Conservation (phyloP, 371 early-diverging fungal species). For the Actinomucor elegans region DNA sequence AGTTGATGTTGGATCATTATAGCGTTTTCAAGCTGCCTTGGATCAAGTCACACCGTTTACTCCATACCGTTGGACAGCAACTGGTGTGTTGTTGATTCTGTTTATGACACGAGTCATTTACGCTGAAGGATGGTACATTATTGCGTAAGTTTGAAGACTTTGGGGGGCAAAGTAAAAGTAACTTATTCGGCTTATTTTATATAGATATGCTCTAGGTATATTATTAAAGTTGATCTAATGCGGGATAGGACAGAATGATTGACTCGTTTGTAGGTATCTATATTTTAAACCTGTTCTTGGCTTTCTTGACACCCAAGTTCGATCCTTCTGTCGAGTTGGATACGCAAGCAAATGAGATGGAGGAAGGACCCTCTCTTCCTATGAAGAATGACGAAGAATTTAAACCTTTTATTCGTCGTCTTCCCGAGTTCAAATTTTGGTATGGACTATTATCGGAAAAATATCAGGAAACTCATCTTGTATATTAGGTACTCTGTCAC, state of each 20-base stretch:
- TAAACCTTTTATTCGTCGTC: slow-evolving; percentile 95
- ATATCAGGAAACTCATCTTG: background rate
- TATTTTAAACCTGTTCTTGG: slow-evolving; percentile 90
- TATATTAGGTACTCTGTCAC: slow-evolving; percentile 1
- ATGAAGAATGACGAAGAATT: slow-evolving; percentile 94
- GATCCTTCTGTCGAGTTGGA: slow-evolving; percentile 85
- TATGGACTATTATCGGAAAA: slow-evolving; percentile 21
- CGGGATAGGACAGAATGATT: background rate
- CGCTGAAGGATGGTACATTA: slow-evolving; percentile 94
- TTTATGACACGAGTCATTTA: slow-evolving; percentile 82
- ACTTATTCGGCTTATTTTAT: background rate
- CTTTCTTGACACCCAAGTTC: slow-evolving; percentile 94
- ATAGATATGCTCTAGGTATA: slow-evolving; percentile 57
- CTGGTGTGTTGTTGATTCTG: slow-evolving; percentile 60
- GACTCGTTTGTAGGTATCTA: slow-evolving; percentile 77
- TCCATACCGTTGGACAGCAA: slow-evolving; percentile 75
- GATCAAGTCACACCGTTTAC: slow-evolving; percentile 80
- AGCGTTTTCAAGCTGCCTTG: slow-evolving; percentile 18
- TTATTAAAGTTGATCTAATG: no score
- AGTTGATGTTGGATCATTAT: background rate
- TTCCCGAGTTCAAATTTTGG: slow-evolving; percentile 99
- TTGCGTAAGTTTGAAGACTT: slow-evolving; percentile 55
- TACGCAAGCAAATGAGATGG: slow-evolving; percentile 70
- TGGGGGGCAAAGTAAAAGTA: background rate
- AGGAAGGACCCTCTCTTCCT: slow-evolving; percentile 81